Percentiles rank a stretch among this genome's conserved stretches.
Conservation (phyloP, 345 rosid genomes). For the Murraya paniculata region DNA sequence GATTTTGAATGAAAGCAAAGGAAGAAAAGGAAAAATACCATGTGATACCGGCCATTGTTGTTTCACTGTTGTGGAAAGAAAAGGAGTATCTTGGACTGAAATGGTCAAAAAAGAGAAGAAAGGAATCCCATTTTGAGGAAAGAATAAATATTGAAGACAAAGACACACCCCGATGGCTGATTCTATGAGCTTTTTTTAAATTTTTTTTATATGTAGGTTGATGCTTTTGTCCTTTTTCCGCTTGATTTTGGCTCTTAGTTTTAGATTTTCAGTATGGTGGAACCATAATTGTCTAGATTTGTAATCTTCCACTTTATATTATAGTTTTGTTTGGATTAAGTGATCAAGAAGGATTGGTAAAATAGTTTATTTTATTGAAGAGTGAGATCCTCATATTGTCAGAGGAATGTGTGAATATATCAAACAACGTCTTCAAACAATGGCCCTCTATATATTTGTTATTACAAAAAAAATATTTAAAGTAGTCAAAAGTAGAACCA, state of each 20-base stretch:
- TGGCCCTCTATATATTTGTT: not conserved
- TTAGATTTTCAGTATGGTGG: conserved; percentile 17
- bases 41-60: conserved; percentile 23
- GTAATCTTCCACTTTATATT: conserved; percentile 18
- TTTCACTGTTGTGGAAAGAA: conserved; percentile 19
- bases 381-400: conserved; percentile 10
- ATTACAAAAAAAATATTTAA: not conserved
- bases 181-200: not conserved
- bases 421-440: not conserved
- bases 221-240: not conserved
- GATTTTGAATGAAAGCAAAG: conserved; percentile 16
- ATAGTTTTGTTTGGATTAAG: conserved; percentile 11
- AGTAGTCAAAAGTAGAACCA: not conserved
- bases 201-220: conserved; percentile 2
- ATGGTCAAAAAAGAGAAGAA: conserved; percentile 39
- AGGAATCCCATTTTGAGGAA: conserved; percentile 21
- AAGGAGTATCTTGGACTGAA: conserved; percentile 32
- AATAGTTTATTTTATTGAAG: not conserved
- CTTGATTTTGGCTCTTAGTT: conserved; percentile 15
- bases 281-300: conserved; percentile 24
- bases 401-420: conserved; percentile 5
- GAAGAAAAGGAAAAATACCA: conserved; percentile 4
- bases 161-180: not conserved
- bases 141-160: conserved; percentile 6
- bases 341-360: not conserved